These are phyloP conservation scores for Leptomonas seymouri DNA, from an alignment of 208 protist genomes.

Conservation along the genomic window DNA sequence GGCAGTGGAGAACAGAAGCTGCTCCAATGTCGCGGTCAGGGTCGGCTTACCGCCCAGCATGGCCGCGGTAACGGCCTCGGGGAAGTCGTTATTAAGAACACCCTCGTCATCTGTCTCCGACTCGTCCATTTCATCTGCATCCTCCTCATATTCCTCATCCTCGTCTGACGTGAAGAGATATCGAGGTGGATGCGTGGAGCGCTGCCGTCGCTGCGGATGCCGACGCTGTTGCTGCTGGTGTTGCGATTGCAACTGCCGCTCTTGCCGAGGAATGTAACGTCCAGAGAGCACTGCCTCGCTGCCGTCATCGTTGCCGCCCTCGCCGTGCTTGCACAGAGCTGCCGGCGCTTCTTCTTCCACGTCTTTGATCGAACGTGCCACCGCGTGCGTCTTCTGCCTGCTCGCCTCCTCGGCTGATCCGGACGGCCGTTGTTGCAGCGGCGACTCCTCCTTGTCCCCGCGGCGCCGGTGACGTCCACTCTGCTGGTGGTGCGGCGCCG, in stretches of 20 bases:
- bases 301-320: conserved; percentile 11
- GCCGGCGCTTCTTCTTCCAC: background rate
- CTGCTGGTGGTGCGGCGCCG: background rate
- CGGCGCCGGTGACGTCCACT: background rate
- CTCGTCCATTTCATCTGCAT: background rate
- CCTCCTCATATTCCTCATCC: conserved; percentile 2
- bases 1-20: conserved; percentile 14
- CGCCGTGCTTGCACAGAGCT: background rate
- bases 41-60: background rate
- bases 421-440: background rate
- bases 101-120: background rate
- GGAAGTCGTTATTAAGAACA: conserved; percentile 14
- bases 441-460: background rate
- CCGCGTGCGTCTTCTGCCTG: background rate
- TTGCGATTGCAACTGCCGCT: conserved; percentile 8
- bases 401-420: background rate
- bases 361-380: background rate
- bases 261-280: background rate
- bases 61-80: conserved; percentile 12
- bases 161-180: conserved; percentile 7
- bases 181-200: background rate
- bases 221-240: background rate
- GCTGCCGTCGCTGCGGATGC: background rate
- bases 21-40: conserved; percentile 24
- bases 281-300: conserved; percentile 22